These are phyloP conservation scores for Lepidium africanum DNA, from an alignment of 345 rosid species.

Conservation along the genomic window DNA sequence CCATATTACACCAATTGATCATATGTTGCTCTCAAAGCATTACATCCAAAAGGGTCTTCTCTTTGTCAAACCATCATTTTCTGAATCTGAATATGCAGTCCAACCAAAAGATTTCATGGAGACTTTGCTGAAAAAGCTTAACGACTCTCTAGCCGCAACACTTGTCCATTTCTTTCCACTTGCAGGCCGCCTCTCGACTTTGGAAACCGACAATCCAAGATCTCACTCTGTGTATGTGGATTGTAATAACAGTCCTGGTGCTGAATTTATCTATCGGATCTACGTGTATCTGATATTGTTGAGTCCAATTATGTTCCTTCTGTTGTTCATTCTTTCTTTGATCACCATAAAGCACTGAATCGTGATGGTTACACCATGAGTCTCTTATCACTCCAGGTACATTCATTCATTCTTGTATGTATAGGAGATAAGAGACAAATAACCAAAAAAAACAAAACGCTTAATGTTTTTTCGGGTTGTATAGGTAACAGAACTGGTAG, in stretches of 20 bases:
- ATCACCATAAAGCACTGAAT: slow-evolving; percentile 48
- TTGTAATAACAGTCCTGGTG: slow-evolving; percentile 60
- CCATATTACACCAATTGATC: slow-evolving; percentile 46
- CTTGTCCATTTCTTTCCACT: slow-evolving; percentile 66
- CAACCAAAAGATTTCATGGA: slow-evolving; percentile 28
- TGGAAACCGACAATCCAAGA: slow-evolving; percentile 19
- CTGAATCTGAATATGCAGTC: background rate
- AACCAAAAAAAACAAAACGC: too few species aligned
- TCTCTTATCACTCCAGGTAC: slow-evolving; percentile 48
- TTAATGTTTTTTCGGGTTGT: background rate
- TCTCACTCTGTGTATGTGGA: slow-evolving; percentile 44
- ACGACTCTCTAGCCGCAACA: slow-evolving; percentile 44
- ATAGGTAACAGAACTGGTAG: slow-evolving; percentile 55
- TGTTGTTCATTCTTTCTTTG: slow-evolving; percentile 60
- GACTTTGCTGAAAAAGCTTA: slow-evolving; percentile 34
- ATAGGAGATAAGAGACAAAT: too few species aligned
- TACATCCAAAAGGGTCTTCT: slow-evolving; percentile 70
- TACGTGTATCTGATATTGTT: slow-evolving; percentile 39
- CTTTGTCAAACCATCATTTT: slow-evolving; percentile 39
- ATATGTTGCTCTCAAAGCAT: slow-evolving; percentile 36
- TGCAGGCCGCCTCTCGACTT: slow-evolving; percentile 48
- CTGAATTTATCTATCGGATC: slow-evolving; percentile 46
- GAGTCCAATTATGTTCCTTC: slow-evolving; percentile 44
- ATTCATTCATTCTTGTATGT: background rate
- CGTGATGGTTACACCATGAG: slow-evolving; percentile 54